Evolutionary conservation across 106 monocot species (phyloP).

Genomic region (Acorus gramineus): DNA sequence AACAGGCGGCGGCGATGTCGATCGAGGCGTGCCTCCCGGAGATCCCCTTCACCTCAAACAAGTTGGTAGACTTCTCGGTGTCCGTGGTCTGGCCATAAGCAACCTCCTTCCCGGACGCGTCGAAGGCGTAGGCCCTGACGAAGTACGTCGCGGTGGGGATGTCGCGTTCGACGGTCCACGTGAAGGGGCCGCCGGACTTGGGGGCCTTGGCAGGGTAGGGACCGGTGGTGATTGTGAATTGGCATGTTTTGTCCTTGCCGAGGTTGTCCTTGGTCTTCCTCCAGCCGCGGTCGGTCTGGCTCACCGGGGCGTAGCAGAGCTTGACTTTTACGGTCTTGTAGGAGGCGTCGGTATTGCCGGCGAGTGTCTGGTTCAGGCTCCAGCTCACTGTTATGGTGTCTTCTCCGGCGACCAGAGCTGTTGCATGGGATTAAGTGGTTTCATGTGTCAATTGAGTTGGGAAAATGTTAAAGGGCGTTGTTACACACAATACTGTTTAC

Average conservation of each 20-base stretch:
- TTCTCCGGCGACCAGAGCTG: constrained; percentile 62
- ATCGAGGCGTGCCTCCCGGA: constrained; percentile 7
- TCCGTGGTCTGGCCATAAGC: constrained; percentile 24
- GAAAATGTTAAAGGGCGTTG: too few relatives aligned
- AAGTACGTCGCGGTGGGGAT: constrained; percentile 19
- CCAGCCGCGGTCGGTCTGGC: constrained; percentile 81
- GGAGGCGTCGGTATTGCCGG: constrained; percentile 10
- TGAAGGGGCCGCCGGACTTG: neutral
- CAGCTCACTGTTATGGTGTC: constrained; percentile 57
- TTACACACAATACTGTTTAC: too few relatives aligned
- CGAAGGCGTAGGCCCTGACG: constrained; percentile 19
- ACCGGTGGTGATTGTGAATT: constrained; percentile 31
- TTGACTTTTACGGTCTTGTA: constrained; percentile 58
- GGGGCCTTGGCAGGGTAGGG: constrained; percentile 11
- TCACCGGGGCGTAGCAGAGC: constrained; percentile 74
- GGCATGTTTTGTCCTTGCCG: constrained; percentile 81
- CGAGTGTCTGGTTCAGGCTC: constrained; percentile 28
- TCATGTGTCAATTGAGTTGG: too few relatives aligned
- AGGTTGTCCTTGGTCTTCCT: constrained; percentile 56
- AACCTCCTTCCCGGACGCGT: constrained; percentile 6
- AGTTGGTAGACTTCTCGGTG: constrained; percentile 2
- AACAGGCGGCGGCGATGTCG: constrained; percentile 16
- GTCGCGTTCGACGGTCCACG: constrained; percentile 15
- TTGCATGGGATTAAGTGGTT: neutral
- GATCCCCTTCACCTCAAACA: constrained; percentile 18